A percentile compares a stretch with the other conserved stretches of the same genome.
phyloP scores from a whole-genome alignment of 768 basidiomycete genomes.

The Pholiota microspora region DNA sequence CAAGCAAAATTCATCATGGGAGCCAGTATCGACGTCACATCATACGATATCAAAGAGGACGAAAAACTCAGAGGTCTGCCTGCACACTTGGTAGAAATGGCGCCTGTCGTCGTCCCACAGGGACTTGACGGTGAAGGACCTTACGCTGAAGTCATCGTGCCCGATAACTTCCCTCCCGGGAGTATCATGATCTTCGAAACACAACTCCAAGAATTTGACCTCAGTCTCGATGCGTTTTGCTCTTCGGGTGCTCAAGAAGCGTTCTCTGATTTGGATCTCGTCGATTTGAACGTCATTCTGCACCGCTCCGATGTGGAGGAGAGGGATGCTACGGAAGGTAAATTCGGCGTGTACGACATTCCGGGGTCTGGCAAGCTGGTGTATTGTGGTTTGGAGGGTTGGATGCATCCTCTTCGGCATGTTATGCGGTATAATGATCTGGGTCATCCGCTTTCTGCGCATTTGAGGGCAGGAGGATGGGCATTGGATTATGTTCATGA shows the following conservation, averaged over 20 bases:
- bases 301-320: conserved; percentile 91
- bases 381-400: conserved; percentile 96
- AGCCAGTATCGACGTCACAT: conserved; percentile 65
- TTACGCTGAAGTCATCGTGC: conserved; percentile 78
- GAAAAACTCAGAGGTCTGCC: conserved; percentile 69
- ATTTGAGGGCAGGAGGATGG: conserved; percentile 88
- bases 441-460: conserved; percentile 86
- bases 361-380: conserved; percentile 72
- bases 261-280: conserved; percentile 69
- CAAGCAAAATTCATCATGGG: conserved; percentile 81
- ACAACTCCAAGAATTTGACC: conserved; percentile 70
- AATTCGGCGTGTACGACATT: conserved; percentile 80
- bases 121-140: conserved; percentile 66
- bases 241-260: conserved; percentile 67
- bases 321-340: conserved; percentile 78
- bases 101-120: conserved; percentile 54
- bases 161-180: conserved; percentile 92
- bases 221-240: conserved; percentile 72
- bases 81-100: conserved; percentile 62
- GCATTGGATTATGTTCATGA: conserved; percentile 83
- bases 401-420: conserved; percentile 86
- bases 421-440: conserved; percentile 92
- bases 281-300: conserved; percentile 88
- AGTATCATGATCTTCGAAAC: conserved; percentile 93
- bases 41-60: conserved; percentile 53